Percentiles rank a stretch among this genome's conserved stretches.
Conservation (phyloP, 1,284 basidiomycete species). For the Tylopilus sp. region DNA sequence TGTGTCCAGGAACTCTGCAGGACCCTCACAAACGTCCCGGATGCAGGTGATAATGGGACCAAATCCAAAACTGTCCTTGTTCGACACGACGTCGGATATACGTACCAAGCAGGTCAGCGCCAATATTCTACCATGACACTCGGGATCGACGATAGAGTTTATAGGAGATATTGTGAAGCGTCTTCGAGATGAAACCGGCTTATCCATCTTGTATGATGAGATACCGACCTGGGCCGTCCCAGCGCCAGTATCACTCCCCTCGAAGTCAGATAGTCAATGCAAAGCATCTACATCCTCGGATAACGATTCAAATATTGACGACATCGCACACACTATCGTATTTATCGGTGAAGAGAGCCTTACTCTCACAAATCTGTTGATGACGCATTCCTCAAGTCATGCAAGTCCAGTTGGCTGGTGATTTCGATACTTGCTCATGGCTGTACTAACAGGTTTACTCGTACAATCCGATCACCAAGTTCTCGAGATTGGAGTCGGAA, state of each 20-base stretch:
- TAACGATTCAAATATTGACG: not conserved
- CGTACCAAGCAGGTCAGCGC: conserved; percentile 62
- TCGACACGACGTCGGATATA: conserved; percentile 80
- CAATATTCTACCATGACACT: not conserved
- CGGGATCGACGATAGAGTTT: not conserved
- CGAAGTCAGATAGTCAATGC: not conserved
- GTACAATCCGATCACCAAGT: conserved; percentile 64
- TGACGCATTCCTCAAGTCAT: conserved; percentile 60
- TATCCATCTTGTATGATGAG: conserved; percentile 21
- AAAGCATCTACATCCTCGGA: not conserved
- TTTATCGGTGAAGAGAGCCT: conserved; percentile 87
- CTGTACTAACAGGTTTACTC: conserved; percentile 57
- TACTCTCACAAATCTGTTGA: conserved; percentile 81
- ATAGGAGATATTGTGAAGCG: conserved; percentile 40
- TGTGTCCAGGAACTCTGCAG: conserved; percentile 49
- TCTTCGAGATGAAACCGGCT: conserved; percentile 26
- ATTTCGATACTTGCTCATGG: not conserved
- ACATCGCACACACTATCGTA: conserved; percentile 48
- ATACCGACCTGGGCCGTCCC: conserved; percentile 22
- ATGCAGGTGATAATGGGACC: conserved; percentile 1
- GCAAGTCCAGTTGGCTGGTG: conserved; percentile 21
- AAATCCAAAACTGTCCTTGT: conserved; percentile 46
- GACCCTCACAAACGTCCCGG: conserved; percentile 27
- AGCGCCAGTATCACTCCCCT: not conserved
- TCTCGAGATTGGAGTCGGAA: conserved; percentile 57